Percentiles rank a stretch among this genome's conserved stretches.
Conservation (phyloP, 2,329 filamentous ascomycete species). For the Mycocentrospora acerina region DNA sequence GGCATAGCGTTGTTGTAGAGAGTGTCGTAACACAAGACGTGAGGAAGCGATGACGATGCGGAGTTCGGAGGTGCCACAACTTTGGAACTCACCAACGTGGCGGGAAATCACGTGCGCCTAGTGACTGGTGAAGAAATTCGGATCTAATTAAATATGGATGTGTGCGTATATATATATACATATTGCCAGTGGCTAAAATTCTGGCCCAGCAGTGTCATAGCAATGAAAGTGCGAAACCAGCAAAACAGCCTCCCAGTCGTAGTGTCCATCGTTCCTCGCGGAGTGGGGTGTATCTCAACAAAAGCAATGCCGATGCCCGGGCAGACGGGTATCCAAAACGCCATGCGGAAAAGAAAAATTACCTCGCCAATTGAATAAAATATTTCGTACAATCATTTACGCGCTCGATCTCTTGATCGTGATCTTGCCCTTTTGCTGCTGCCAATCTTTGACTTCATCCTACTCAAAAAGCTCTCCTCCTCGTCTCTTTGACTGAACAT, state of each 20-base stretch:
- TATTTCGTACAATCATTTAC: slow-evolving; percentile 2
- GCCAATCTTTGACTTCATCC: slow-evolving; percentile 10
- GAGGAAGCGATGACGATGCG: slow-evolving; percentile 5
- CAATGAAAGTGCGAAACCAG: background rate
- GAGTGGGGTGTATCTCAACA: background rate
- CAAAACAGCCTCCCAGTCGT: slow-evolving; percentile 1
- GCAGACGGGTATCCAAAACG: slow-evolving; percentile 4
- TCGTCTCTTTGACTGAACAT: slow-evolving; percentile 30
- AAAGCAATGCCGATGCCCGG: no score
- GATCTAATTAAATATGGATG: no score
- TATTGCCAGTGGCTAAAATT: background rate
- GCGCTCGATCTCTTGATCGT: background rate
- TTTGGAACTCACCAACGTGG: slow-evolving; percentile 8
- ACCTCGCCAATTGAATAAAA: slow-evolving; percentile 3
- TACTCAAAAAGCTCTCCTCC: slow-evolving; percentile 29
- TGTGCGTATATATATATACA: no score
- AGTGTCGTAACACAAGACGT: slow-evolving; percentile 3
- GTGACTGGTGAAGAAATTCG: background rate
- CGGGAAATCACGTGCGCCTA: slow-evolving; percentile 16
- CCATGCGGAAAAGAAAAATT: slow-evolving; percentile 1
- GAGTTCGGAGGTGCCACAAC: background rate
- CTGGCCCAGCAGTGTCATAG: background rate
- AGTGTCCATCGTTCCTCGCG: background rate
- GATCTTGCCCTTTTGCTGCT: slow-evolving; percentile 7
- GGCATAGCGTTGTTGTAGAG: slow-evolving; percentile 9